phyloP scores from a whole-genome alignment of 2,329 filamentous ascomycete genomes.

The Fusarium compactum region DNA sequence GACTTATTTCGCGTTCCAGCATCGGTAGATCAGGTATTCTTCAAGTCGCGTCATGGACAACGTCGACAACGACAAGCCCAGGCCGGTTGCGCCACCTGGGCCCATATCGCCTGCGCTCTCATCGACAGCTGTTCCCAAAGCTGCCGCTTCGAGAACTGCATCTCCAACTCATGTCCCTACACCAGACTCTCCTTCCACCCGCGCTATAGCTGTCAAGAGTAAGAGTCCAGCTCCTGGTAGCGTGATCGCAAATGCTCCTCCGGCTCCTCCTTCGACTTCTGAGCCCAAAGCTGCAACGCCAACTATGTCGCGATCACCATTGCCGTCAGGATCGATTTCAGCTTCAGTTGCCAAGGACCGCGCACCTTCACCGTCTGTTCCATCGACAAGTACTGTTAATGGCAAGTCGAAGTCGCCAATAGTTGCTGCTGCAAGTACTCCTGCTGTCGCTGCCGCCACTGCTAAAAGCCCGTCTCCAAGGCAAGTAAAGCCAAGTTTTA shows the following conservation, averaged over 20 bases:
- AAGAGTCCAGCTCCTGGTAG: slow-evolving; percentile 31
- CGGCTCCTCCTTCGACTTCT: slow-evolving; percentile 14
- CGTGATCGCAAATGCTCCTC: slow-evolving; percentile 16
- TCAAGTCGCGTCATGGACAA: slow-evolving; percentile 44
- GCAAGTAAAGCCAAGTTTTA: slow-evolving; percentile 16
- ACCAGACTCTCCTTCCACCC: slow-evolving; percentile 41
- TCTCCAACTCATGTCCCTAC: slow-evolving; percentile 41
- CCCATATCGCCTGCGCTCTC: slow-evolving; percentile 47
- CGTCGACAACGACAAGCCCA: slow-evolving; percentile 44
- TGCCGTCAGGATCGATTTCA: slow-evolving; percentile 24
- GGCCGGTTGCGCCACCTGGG: slow-evolving; percentile 45
- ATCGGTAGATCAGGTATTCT: slow-evolving; percentile 19
- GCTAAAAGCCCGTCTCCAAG: slow-evolving; percentile 29
- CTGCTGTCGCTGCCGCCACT: not conserved
- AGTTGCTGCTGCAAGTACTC: not conserved
- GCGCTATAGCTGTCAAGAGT: slow-evolving; percentile 32
- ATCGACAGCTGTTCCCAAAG: slow-evolving; percentile 37
- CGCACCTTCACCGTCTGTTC: slow-evolving; percentile 33
- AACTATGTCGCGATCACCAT: slow-evolving; percentile 26
- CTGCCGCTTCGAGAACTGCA: slow-evolving; percentile 33
- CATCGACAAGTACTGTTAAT: slow-evolving; percentile 21
- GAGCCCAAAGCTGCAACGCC: slow-evolving; percentile 16
- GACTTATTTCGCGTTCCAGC: slow-evolving; percentile 17
- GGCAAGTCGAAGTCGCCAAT: slow-evolving; percentile 30
- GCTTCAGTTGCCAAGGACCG: slow-evolving; percentile 33